These are phyloP conservation scores for Loxodes magnus DNA, from an alignment of 73 alveolate species.

Conservation along the genomic window DNA sequence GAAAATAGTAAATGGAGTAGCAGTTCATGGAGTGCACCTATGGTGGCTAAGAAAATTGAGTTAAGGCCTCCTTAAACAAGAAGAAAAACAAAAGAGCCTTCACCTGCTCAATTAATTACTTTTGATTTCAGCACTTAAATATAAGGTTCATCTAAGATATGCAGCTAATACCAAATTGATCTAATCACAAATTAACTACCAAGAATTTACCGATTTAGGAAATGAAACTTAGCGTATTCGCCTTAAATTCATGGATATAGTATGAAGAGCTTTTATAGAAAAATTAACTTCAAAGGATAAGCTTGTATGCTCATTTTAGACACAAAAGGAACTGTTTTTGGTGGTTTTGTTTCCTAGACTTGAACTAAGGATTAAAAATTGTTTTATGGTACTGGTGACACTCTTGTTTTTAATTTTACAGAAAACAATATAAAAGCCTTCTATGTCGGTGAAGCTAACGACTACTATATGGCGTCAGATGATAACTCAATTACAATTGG, in stretches of 20 bases:
- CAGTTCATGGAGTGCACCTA: too few species aligned
- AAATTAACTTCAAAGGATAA: neutral
- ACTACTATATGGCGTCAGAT: conserved; percentile 7
- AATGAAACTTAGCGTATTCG: neutral
- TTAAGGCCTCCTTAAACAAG: too few species aligned
- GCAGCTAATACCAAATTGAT: too few species aligned
- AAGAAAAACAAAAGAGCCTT: too few species aligned
- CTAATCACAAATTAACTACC: neutral
- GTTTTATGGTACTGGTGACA: conserved; percentile 13
- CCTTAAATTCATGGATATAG: neutral
- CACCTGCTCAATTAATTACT: too few species aligned
- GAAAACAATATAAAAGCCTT: neutral
- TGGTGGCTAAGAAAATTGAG: too few species aligned
- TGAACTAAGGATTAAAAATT: neutral
- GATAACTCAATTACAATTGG: conserved; percentile 2
- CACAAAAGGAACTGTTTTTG: neutral
- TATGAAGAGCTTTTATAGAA: neutral
- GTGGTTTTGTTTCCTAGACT: neutral
- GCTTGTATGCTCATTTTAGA: conserved; percentile 1
- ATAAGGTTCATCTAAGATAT: too few species aligned
- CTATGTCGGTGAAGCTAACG: neutral
- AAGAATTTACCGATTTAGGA: neutral
- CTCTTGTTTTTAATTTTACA: neutral
- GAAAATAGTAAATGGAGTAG: too few species aligned
- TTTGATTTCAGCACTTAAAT: too few species aligned